Conservation (phyloP, 2,329 filamentous ascomycete species). For the Sphaerulina musiva region DNA sequence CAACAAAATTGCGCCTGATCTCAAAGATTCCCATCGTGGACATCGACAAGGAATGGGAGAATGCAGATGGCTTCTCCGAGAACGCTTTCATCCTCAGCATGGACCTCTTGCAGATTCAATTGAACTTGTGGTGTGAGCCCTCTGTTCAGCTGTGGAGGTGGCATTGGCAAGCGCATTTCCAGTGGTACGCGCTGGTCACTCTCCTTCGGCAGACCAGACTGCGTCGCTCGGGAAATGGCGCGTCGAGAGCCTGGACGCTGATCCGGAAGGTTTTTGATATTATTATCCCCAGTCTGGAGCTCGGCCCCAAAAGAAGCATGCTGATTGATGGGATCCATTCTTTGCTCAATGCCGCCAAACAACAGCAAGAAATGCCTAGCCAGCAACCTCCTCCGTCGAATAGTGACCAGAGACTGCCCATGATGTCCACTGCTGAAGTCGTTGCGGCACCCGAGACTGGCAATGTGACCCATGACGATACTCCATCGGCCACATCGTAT, state of each 20-base stretch:
- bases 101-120: slow-evolving; percentile 23
- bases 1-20: slow-evolving; percentile 24
- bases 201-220: slow-evolving; percentile 24
- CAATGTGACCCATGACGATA: neutral
- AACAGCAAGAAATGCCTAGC: slow-evolving; percentile 14
- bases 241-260: slow-evolving; percentile 21
- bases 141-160: slow-evolving; percentile 26
- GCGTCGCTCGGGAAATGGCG: slow-evolving; percentile 15
- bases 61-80: slow-evolving; percentile 20
- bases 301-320: slow-evolving; percentile 17
- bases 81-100: slow-evolving; percentile 24
- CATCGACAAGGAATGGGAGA: slow-evolving; percentile 20
- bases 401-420: slow-evolving; percentile 5
- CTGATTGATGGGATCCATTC: slow-evolving; percentile 21
- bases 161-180: slow-evolving; percentile 27
- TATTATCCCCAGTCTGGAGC: slow-evolving; percentile 23
- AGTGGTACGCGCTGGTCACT: slow-evolving; percentile 26
- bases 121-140: slow-evolving; percentile 26
- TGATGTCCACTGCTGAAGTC: neutral
- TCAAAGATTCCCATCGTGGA: slow-evolving; percentile 22
- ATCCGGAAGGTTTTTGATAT: slow-evolving; percentile 23
- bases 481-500: neutral
- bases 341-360: slow-evolving; percentile 22
- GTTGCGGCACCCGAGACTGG: slow-evolving; percentile 2
- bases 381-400: slow-evolving; percentile 2